Evolutionary conservation across 495 filamentous ascomycete genomes (phyloP).

Genomic region (Oidiodendron maius): DNA sequence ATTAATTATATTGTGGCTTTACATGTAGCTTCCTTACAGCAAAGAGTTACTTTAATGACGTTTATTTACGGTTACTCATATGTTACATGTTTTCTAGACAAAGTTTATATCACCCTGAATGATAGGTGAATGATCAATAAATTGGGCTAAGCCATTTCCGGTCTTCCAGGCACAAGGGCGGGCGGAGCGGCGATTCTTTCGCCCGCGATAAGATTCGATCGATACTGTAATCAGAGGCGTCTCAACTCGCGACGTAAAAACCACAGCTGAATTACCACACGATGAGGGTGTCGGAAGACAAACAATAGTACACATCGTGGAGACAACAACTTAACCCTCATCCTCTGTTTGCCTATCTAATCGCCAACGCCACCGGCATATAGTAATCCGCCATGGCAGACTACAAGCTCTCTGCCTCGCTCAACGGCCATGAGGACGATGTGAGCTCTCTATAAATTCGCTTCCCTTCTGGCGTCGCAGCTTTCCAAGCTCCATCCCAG

Average conservation of each 20-base stretch:
- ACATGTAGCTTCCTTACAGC: no score
- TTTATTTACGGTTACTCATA: no score
- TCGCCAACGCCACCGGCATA: background rate
- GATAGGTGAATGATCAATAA: no score
- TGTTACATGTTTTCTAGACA: no score
- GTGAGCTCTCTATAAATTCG: conserved; percentile 41
- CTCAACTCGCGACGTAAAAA: no score
- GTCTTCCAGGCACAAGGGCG: no score
- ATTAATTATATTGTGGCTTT: no score
- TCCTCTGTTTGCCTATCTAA: background rate
- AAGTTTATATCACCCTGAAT: no score
- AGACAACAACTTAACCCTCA: background rate
- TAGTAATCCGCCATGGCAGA: conserved; percentile 32
- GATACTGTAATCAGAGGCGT: background rate
- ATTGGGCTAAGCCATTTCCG: no score
- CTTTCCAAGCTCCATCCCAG: background rate
- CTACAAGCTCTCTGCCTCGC: conserved; percentile 78
- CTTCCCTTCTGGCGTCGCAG: background rate
- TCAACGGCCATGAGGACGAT: conserved; percentile 78
- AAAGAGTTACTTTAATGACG: no score
- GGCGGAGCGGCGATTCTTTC: background rate
- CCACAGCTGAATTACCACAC: no score
- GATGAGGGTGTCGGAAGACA: background rate
- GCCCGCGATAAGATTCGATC: background rate
- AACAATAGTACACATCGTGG: background rate